Evolutionary conservation across 2,329 filamentous ascomycete genomes (phyloP), one percentile per base, ranked within the genome.

Genomic region (Aureobasidium musti): DNA sequence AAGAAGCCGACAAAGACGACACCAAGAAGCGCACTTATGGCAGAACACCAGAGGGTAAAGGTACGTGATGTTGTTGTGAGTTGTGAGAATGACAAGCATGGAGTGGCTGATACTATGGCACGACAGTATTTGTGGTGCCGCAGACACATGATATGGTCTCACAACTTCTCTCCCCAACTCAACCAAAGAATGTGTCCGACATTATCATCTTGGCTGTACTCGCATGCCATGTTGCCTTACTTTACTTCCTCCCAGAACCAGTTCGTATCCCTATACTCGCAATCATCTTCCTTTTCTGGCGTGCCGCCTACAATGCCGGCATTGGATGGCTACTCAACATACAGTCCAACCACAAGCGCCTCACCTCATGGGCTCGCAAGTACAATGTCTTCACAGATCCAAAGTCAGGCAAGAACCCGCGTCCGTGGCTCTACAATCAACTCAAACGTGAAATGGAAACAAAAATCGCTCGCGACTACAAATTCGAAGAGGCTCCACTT

Each of bases 111-210:
- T 37, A 11, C 39, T 43, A 37, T 33, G 37, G 28, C 30, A 35
- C 19, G 26, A 56, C 74, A 98, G 95, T 97, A 73, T 99, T 99
- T 77, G 90, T 92, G 67, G 95, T 99, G 65, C 95, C 95, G 56
- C 89, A 92, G 69, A 99, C 95, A 66, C 92, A 97, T 83, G 95
- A 99, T 80, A 98, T 99, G 95, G 94, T 99, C 72, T 96, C 94
- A 61, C 95, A 98, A 80, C 86, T 99, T 65, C 87, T 99, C 72
- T 95, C 96, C 73, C 95, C 95, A 61, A 91, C 90, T 71, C 90
- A 98, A 76, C 92, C 95, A 63, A 99, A 99, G 83, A 98, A 98
- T 77, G 77, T 96, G 45, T 95, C 92, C 68, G 95, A 99, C 78
- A 80, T 87, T 67, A 75, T 90, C 67, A 92, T 99, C 70, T 83